phyloP scores from a whole-genome alignment of 2,329 filamentous ascomycete species.

The Diaporthe sp. region DNA sequence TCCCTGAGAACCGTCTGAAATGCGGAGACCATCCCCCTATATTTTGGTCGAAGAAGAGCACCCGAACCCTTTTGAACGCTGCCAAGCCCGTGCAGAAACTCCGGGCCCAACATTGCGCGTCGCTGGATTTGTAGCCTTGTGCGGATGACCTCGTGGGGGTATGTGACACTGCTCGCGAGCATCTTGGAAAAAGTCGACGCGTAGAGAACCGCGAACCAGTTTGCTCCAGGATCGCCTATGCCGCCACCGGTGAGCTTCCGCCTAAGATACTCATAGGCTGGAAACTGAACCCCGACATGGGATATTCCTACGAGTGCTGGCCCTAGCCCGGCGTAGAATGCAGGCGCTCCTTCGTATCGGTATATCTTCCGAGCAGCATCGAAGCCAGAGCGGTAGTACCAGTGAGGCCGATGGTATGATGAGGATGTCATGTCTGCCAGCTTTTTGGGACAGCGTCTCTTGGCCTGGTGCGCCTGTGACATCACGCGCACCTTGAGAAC shows the following conservation, averaged over 20 bases:
- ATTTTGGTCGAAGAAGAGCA: neutral
- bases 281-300: conserved; percentile 99
- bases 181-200: conserved; percentile 96
- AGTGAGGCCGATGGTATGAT: conserved; percentile 71
- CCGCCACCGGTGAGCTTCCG: conserved; percentile 88
- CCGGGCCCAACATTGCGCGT: conserved; percentile 71
- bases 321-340: conserved; percentile 95
- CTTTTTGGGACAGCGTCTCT: conserved; percentile 61
- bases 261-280: conserved; percentile 94
- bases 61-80: conserved; percentile 45
- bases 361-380: conserved; percentile 99
- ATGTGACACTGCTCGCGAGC: conserved; percentile 95
- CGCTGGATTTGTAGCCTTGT: conserved; percentile 95
- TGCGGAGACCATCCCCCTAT: neutral
- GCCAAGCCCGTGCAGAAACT: conserved; percentile 62
- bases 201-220: conserved; percentile 86
- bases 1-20: neutral
- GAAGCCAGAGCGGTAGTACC: conserved; percentile 90
- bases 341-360: conserved; percentile 84
- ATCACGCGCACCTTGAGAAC: conserved; percentile 98
- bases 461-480: conserved; percentile 78
- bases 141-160: conserved; percentile 97
- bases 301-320: conserved; percentile 92
- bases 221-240: conserved; percentile 77
- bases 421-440: conserved; percentile 65